phyloP scores from a whole-genome alignment of 345 rosid genomes.

The Angophora floribunda region DNA sequence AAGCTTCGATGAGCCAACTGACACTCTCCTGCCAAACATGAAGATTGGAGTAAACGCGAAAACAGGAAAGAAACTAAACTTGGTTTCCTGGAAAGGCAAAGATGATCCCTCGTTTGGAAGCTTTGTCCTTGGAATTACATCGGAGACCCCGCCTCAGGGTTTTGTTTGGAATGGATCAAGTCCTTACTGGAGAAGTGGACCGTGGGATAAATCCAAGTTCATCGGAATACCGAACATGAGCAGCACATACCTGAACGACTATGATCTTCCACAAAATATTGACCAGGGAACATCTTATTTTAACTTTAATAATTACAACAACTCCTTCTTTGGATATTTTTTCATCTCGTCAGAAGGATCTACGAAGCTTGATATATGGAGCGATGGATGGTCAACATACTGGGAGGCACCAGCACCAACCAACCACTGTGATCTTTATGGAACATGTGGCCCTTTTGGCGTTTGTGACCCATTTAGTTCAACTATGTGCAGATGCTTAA shows the following conservation, averaged over 20 bases:
- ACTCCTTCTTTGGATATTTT: not conserved
- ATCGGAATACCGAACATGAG: not conserved
- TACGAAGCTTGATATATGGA: not conserved
- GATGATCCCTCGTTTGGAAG: slow-evolving; percentile 22
- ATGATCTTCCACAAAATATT: not conserved
- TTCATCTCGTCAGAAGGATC: slow-evolving; percentile 5
- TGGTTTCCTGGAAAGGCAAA: slow-evolving; percentile 16
- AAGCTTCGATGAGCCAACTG: slow-evolving; percentile 28
- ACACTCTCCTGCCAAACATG: slow-evolving; percentile 26
- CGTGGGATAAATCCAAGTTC: slow-evolving; percentile 1
- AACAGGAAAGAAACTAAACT: not conserved
- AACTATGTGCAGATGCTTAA: slow-evolving; percentile 13
- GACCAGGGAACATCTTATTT: not conserved
- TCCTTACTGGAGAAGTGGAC: slow-evolving; percentile 1
- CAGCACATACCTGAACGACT: not conserved
- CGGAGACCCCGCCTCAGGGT: slow-evolving; percentile 12
- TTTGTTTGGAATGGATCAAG: slow-evolving; percentile 1
- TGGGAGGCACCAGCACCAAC: slow-evolving; percentile 4
- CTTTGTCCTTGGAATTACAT: slow-evolving; percentile 3
- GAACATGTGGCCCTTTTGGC: slow-evolving; percentile 15
- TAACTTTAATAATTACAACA: not conserved
- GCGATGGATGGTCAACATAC: not conserved
- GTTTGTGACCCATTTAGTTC: not conserved
- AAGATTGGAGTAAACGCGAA: slow-evolving; percentile 7
- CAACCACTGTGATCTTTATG: slow-evolving; percentile 9